Percentiles rank a stretch among this genome's conserved stretches.
These are phyloP conservation scores for Pseudofabraea citricarpa DNA, from an alignment of 2,329 filamentous ascomycete genomes.

Conservation along the genomic window DNA sequence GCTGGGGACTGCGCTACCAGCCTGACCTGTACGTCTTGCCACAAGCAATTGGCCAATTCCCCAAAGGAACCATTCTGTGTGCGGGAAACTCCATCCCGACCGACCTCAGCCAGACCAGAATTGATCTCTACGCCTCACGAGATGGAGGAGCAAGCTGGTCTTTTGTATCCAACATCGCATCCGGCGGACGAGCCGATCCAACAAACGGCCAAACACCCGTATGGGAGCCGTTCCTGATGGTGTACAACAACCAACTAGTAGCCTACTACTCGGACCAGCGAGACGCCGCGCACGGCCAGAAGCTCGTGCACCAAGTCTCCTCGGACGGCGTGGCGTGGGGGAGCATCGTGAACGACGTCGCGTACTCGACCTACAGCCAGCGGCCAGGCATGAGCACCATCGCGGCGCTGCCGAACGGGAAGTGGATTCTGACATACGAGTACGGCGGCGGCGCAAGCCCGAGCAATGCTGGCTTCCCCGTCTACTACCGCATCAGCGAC, in stretches of 20 bases:
- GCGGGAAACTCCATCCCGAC: conserved; percentile 34
- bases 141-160: conserved; percentile 57
- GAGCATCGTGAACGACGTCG: conserved; percentile 54
- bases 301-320: conserved; percentile 59
- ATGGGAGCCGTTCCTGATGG: conserved; percentile 64
- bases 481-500: conserved; percentile 45
- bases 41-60: conserved; percentile 47
- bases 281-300: conserved; percentile 60
- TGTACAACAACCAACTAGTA: conserved; percentile 52
- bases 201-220: conserved; percentile 58
- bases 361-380: conserved; percentile 51
- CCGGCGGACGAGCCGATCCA: conserved; percentile 50
- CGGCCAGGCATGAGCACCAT: conserved; percentile 64
- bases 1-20: conserved; percentile 60
- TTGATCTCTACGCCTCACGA: conserved; percentile 60
- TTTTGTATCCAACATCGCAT: conserved; percentile 59
- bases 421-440: conserved; percentile 60
- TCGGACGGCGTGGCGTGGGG: conserved; percentile 55
- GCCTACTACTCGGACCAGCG: conserved; percentile 68
- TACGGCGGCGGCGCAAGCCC: conserved; percentile 27
- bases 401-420: conserved; percentile 41
- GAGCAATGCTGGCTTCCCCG: conserved; percentile 32
- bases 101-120: conserved; percentile 55
- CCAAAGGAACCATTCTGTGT: conserved; percentile 55
- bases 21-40: conserved; percentile 60